These are phyloP conservation scores for Camelina neglecta DNA, from an alignment of 345 rosid genomes.

Conservation along the genomic window DNA sequence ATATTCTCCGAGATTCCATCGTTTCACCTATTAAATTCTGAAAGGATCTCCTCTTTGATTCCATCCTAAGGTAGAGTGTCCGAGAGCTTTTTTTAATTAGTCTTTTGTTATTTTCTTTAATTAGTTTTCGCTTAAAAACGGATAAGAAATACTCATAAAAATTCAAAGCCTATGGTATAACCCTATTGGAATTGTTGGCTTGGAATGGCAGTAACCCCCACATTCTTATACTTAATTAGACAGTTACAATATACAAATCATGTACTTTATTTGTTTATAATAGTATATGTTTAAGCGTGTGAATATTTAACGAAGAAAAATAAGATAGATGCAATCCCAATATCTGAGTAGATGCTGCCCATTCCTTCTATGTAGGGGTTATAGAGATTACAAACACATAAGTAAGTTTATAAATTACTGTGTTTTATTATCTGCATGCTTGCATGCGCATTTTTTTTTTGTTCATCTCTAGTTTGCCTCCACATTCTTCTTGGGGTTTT, in stretches of 20 bases:
- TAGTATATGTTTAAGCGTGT: conserved; percentile 38
- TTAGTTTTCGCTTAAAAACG: neutral
- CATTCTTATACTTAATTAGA: conserved; percentile 24
- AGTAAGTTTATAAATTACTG: conserved; percentile 46
- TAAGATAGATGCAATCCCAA: conserved; percentile 42
- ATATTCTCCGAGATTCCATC: neutral
- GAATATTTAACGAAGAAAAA: conserved; percentile 33
- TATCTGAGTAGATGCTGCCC: conserved; percentile 50
- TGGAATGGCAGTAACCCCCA: conserved; percentile 40
- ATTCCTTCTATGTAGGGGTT: conserved; percentile 46
- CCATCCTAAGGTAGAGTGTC: no score
- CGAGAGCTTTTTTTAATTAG: no score
- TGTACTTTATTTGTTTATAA: conserved; percentile 22
- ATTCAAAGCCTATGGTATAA: conserved; percentile 9
- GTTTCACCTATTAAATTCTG: neutral
- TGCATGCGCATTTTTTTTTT: conserved; percentile 68
- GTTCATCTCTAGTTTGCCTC: conserved; percentile 31
- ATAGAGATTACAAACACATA: conserved; percentile 63
- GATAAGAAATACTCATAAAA: neutral
- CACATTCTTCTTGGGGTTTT: conserved; percentile 40
- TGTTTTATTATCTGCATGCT: conserved; percentile 41
- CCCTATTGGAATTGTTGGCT: conserved; percentile 32
- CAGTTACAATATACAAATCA: conserved; percentile 23
- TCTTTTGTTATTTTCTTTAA: no score
- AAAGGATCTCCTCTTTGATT: no score